phyloP scores from a whole-genome alignment of 768 basidiomycete genomes.

The Pisolithus orientalis region DNA sequence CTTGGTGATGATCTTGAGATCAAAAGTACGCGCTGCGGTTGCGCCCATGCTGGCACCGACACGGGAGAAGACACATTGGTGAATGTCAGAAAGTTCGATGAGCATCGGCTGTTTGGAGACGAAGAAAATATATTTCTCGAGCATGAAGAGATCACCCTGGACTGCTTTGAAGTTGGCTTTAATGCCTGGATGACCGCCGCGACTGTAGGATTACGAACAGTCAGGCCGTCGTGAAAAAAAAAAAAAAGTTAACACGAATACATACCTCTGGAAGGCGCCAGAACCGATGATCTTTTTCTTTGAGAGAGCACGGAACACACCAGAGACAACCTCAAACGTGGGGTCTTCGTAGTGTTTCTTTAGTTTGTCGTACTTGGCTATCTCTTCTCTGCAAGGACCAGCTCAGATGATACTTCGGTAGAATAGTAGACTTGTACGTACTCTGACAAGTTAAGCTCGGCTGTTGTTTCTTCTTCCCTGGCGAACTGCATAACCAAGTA shows the following conservation, averaged over 20 bases:
- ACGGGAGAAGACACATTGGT: conserved; percentile 88
- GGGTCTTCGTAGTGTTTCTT: conserved; percentile 94
- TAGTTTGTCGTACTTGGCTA: conserved; percentile 73
- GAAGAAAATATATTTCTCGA: conserved; percentile 97
- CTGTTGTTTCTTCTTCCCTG: conserved; percentile 95
- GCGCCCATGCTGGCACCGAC: conserved; percentile 81
- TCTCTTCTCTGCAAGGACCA: conserved; percentile 52
- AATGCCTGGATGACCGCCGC: conserved; percentile 87
- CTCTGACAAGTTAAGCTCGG: conserved; percentile 91
- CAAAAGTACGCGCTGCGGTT: conserved; percentile 87
- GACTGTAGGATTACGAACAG: conserved; percentile 37
- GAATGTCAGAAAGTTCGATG: conserved; percentile 84
- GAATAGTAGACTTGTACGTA: conserved; percentile 33
- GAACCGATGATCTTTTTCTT: conserved; percentile 89
- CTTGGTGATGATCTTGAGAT: conserved; percentile 85
- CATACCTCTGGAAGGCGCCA: conserved; percentile 78
- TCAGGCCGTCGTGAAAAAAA: not conserved
- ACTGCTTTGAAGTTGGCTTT: conserved; percentile 97
- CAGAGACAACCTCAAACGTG: conserved; percentile 91
- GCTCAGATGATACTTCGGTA: not conserved
- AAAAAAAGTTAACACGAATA: not conserved
- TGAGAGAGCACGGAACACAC: conserved; percentile 86
- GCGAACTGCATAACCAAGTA: conserved; percentile 98
- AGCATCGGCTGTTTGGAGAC: conserved; percentile 93
- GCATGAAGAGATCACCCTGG: conserved; percentile 95